phyloP scores from a whole-genome alignment of 2,329 filamentous ascomycete genomes.

The Aspergillus aculeatus region DNA sequence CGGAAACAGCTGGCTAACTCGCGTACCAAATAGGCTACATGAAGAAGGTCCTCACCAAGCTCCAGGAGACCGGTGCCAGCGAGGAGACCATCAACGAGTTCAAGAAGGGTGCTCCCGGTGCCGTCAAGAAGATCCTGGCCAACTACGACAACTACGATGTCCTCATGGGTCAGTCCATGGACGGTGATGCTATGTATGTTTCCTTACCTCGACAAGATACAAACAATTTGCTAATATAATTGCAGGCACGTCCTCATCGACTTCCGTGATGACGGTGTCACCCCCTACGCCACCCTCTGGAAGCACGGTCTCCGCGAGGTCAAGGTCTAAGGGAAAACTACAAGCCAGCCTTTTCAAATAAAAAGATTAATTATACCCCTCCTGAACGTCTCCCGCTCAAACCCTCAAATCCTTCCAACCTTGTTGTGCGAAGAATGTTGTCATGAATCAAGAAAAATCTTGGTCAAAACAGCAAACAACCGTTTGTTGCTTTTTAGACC shows the following conservation, averaged over 20 bases:
- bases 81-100: conserved; percentile 72
- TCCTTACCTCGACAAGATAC: neutral
- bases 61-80: conserved; percentile 62
- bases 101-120: conserved; percentile 70
- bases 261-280: conserved; percentile 95
- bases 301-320: conserved; percentile 86
- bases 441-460: conserved; percentile 26
- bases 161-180: conserved; percentile 87
- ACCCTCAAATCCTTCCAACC: neutral
- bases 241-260: conserved; percentile 83
- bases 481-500: conserved; percentile 21
- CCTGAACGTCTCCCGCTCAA: neutral
- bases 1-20: neutral
- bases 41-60: conserved; percentile 75
- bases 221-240: neutral
- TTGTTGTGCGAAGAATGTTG: conserved; percentile 17
- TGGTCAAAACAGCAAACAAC: conserved; percentile 14
- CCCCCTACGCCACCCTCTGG: conserved; percentile 87
- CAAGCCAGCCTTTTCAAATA: neutral
- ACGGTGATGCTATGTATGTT: conserved; percentile 87
- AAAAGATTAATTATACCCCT: neutral
- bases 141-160: conserved; percentile 98
- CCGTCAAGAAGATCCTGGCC: conserved; percentile 78
- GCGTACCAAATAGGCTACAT: conserved; percentile 66
- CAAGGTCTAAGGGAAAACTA: conserved; percentile 71